These are phyloP conservation scores for Rosa rugosa DNA, from an alignment of 306 rosid species.

Conservation along the genomic window DNA sequence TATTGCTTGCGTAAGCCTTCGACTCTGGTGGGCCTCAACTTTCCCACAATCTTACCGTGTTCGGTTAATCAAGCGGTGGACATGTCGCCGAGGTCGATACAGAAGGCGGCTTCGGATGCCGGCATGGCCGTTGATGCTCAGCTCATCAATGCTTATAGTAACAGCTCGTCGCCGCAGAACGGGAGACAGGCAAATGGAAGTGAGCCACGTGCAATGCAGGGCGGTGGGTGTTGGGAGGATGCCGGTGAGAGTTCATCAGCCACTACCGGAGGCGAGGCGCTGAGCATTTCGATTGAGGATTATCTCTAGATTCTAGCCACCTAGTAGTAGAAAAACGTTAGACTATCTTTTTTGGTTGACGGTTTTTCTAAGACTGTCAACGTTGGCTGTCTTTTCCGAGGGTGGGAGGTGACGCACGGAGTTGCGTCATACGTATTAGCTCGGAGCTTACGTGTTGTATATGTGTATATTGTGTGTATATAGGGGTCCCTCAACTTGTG, in stretches of 20 bases:
- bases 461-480: neutral
- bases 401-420: neutral
- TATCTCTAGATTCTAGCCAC: slow-evolving; percentile 33
- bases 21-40: slow-evolving; percentile 55
- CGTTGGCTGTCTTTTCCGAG: neutral
- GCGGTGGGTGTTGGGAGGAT: slow-evolving; percentile 5
- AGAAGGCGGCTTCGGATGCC: slow-evolving; percentile 72
- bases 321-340: neutral
- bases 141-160: slow-evolving; percentile 11
- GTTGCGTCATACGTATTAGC: slow-evolving; percentile 1
- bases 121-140: slow-evolving; percentile 83
- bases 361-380: neutral
- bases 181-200: neutral
- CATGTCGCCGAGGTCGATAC: slow-evolving; percentile 76
- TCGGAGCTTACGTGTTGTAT: neutral
- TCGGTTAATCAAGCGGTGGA: neutral
- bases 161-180: neutral
- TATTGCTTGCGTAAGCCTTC: slow-evolving; percentile 58
- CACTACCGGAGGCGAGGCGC: slow-evolving; percentile 21
- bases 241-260: slow-evolving; percentile 20
- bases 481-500: neutral
- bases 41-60: slow-evolving; percentile 46
- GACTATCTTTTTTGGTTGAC: neutral
- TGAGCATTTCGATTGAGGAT: slow-evolving; percentile 77
- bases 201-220: neutral